phyloP scores from a whole-genome alignment of 2,329 filamentous ascomycete species.

The Hymenoscyphus fructigenus region DNA sequence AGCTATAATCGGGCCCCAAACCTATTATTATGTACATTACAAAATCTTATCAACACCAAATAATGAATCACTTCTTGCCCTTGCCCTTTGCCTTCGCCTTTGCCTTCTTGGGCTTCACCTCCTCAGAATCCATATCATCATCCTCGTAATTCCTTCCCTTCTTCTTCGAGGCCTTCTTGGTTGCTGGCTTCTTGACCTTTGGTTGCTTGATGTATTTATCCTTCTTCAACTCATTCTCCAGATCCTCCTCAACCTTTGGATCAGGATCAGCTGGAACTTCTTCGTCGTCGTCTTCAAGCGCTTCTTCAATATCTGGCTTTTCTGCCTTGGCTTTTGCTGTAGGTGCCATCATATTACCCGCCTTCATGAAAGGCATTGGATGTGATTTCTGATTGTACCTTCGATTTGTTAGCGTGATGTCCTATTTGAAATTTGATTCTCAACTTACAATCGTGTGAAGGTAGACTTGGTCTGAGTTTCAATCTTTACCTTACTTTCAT shows the following conservation, averaged over 20 bases:
- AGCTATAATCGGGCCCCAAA: not conserved
- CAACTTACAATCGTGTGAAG: constrained; percentile 81
- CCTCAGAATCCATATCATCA: constrained; percentile 26
- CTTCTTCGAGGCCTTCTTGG: constrained; percentile 51
- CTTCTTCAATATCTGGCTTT: constrained; percentile 90
- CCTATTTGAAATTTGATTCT: not conserved
- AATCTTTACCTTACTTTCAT: constrained; percentile 71
- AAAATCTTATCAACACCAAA: constrained; percentile 8
- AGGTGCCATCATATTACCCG: constrained; percentile 70
- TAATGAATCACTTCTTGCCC: constrained; percentile 26
- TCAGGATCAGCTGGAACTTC: constrained; percentile 56
- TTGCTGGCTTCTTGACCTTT: constrained; percentile 64
- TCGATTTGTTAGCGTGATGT: not conserved
- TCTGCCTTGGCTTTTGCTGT: constrained; percentile 55
- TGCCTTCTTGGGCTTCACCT: constrained; percentile 31
- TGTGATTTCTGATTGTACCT: constrained; percentile 87
- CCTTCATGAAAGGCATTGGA: constrained; percentile 95
- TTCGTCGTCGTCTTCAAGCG: constrained; percentile 82
- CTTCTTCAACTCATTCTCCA: constrained; percentile 81
- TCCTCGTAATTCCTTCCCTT: constrained; percentile 29
- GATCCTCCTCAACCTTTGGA: constrained; percentile 63
- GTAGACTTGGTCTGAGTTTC: constrained; percentile 82
- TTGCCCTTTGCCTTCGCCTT: constrained; percentile 31
- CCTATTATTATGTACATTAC: not conserved
- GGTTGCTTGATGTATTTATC: constrained; percentile 96